A percentile compares a stretch with the other conserved stretches of the same genome.
These are phyloP conservation scores for Cystobasidium sp. DNA, from an alignment of 1,284 basidiomycete species.

Conservation along the genomic window DNA sequence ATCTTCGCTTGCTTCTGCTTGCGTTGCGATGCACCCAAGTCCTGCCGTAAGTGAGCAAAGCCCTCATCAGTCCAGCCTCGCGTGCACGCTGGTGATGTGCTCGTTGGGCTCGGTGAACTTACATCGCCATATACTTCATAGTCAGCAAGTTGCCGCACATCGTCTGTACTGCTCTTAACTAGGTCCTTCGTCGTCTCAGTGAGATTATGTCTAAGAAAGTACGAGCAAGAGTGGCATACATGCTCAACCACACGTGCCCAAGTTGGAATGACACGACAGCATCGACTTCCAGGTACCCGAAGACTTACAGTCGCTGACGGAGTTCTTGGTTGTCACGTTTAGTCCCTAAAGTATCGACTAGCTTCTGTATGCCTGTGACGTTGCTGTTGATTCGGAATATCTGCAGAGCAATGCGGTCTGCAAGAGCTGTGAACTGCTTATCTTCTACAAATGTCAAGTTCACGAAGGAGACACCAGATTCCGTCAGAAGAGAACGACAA, in stretches of 20 bases:
- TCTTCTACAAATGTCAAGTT: slow-evolving; percentile 14
- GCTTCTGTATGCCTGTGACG: slow-evolving; percentile 88
- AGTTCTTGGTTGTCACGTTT: slow-evolving; percentile 73
- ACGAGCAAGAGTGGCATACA: slow-evolving; percentile 2
- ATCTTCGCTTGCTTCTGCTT: slow-evolving; percentile 75
- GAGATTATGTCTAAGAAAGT: slow-evolving; percentile 66
- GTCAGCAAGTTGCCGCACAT: slow-evolving; percentile 80
- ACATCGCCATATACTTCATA: slow-evolving; percentile 47
- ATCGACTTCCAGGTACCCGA: slow-evolving; percentile 48
- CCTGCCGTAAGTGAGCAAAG: slow-evolving; percentile 45
- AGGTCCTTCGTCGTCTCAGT: slow-evolving; percentile 92
- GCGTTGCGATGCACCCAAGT: slow-evolving; percentile 51
- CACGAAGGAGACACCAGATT: background rate
- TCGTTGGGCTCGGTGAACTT: background rate
- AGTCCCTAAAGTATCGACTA: slow-evolving; percentile 88
- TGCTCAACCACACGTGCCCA: slow-evolving; percentile 18
- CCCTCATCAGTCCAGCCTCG: background rate
- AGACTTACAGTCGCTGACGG: slow-evolving; percentile 75
- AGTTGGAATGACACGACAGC: background rate
- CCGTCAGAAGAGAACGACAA: background rate
- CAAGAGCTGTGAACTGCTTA: slow-evolving; percentile 37
- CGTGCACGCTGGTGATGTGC: background rate
- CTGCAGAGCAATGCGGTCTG: slow-evolving; percentile 73
- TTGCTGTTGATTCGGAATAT: slow-evolving; percentile 99
- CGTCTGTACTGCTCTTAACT: slow-evolving; percentile 89